Percentiles rank a stretch among this genome's conserved stretches.
Evolutionary conservation across 192 early-diverging fungal species (phyloP).

Genomic region (Podila epicladia): DNA sequence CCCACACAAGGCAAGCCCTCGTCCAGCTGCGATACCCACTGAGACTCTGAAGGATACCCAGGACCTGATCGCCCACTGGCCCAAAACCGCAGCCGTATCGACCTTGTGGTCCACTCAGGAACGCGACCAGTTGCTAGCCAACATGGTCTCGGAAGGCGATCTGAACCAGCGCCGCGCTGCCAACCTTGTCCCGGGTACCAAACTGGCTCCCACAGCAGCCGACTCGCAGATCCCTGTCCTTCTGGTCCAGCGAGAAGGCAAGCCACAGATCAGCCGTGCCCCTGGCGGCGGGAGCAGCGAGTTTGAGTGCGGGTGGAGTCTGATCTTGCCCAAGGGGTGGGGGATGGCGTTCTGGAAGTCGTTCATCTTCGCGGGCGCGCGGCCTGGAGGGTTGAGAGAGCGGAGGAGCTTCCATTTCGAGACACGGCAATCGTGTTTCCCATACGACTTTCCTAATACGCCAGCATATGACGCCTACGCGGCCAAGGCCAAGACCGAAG

Average conservation of each 20-base stretch:
- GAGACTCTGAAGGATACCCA: slow-evolving; percentile 44
- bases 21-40: slow-evolving; percentile 38
- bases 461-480: slow-evolving; percentile 67
- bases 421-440: slow-evolving; percentile 77
- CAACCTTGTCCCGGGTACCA: slow-evolving; percentile 78
- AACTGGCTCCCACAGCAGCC: slow-evolving; percentile 55
- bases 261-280: slow-evolving; percentile 21
- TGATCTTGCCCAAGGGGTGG: slow-evolving; percentile 85
- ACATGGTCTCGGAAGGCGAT: slow-evolving; percentile 20
- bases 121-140: slow-evolving; percentile 52
- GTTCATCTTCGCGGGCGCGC: slow-evolving; percentile 87
- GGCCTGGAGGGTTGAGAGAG: slow-evolving; percentile 83
- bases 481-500: slow-evolving; percentile 45
- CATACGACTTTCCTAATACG: slow-evolving; percentile 87
- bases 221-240: slow-evolving; percentile 84
- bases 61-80: slow-evolving; percentile 66
- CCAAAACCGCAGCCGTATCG: slow-evolving; percentile 55
- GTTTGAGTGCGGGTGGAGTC: slow-evolving; percentile 78
- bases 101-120: slow-evolving; percentile 66
- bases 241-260: slow-evolving; percentile 76
- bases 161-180: slow-evolving; percentile 54
- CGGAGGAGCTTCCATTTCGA: slow-evolving; percentile 79
- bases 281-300: slow-evolving; percentile 54
- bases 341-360: slow-evolving; percentile 90
- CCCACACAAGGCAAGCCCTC: slow-evolving; percentile 59